Percentiles rank a stretch among this genome's conserved stretches.
Conservation (phyloP, 345 rosid species). For the Gossypioides kirkii region DNA sequence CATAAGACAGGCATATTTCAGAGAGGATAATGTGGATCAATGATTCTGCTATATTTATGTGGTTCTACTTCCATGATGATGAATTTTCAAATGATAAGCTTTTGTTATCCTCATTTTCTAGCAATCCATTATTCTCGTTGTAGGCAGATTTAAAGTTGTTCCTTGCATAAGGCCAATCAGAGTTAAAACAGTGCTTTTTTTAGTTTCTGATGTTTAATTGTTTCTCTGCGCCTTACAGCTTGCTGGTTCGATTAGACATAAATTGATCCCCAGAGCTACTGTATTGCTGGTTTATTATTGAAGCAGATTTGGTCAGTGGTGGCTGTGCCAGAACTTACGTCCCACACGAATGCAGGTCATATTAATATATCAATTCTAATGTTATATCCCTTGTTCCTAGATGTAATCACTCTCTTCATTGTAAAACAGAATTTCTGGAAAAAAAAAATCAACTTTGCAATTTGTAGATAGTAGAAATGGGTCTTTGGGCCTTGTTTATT, state of each 20-base stretch:
- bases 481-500: no score
- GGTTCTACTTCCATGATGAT: background rate
- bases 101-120: background rate
- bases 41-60: background rate
- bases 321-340: background rate
- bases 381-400: background rate
- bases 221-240: conserved; percentile 25
- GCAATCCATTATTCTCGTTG: background rate
- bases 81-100: background rate
- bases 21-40: background rate
- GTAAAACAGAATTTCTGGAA: background rate
- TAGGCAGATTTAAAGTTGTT: background rate
- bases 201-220: background rate
- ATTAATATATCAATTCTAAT: background rate
- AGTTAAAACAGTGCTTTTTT: no score
- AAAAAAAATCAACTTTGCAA: background rate
- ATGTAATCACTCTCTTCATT: conserved; percentile 1
- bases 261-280: conserved; percentile 22
- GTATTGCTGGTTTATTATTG: conserved; percentile 4
- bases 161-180: background rate
- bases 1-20: background rate
- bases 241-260: conserved; percentile 41
- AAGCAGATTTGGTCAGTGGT: conserved; percentile 6
- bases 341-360: conserved; percentile 9
- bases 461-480: background rate